Conservation (phyloP, 2,329 filamentous ascomycete species). For the Exophiala sp. region DNA sequence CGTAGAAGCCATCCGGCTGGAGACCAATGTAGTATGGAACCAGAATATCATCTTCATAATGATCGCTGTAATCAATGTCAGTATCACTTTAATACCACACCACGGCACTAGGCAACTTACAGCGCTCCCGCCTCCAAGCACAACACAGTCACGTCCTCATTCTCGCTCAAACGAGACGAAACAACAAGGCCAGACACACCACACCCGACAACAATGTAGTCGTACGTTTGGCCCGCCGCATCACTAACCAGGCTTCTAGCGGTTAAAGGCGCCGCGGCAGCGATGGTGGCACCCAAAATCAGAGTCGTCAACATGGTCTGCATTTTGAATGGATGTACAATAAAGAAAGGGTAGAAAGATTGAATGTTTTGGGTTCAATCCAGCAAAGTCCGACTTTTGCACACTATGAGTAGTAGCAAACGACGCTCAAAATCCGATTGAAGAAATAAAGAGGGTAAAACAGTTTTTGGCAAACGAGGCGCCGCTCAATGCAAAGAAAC, state of each 20-base stretch:
- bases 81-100: neutral
- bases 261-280: neutral
- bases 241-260: neutral
- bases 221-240: constrained; percentile 20
- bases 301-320: neutral
- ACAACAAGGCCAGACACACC: constrained; percentile 32
- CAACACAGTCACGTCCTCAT: constrained; percentile 29
- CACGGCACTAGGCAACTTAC: neutral
- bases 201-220: constrained; percentile 36
- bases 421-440: too few species aligned
- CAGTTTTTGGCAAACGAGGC: neutral
- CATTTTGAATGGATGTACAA: neutral
- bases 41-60: constrained; percentile 30
- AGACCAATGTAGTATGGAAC: constrained; percentile 31
- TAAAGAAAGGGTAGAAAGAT: neutral
- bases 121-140: constrained; percentile 30
- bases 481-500: neutral
- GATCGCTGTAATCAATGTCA: constrained; percentile 25
- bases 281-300: neutral
- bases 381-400: too few species aligned
- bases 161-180: constrained; percentile 29
- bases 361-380: too few species aligned
- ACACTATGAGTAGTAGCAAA: too few species aligned
- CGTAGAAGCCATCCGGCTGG: constrained; percentile 29
- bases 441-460: neutral